Evolutionary conservation across 805 yeast species (phyloP).

Genomic region (Spathaspora boniae): DNA sequence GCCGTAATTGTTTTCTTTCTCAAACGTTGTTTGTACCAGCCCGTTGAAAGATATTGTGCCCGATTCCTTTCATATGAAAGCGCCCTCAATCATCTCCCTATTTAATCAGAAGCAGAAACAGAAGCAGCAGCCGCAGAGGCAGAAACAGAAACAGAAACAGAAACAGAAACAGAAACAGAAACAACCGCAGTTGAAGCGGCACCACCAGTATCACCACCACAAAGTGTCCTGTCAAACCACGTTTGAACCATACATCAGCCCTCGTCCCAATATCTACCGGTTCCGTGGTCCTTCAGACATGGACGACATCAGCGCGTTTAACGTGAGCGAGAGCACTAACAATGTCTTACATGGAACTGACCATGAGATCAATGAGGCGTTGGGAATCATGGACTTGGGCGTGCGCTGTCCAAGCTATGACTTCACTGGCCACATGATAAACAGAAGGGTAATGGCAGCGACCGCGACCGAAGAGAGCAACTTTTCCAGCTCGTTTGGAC

Average conservation of each 20-base stretch:
- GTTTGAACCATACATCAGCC: neutral
- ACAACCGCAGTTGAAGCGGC: neutral
- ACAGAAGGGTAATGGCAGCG: too few species aligned
- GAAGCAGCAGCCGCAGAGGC: neutral
- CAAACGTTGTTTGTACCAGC: neutral
- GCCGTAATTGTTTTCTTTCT: neutral
- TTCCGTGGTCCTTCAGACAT: neutral
- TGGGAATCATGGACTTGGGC: too few species aligned
- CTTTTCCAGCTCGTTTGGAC: too few species aligned
- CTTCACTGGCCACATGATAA: too few species aligned
- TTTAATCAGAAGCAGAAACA: neutral
- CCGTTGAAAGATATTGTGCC: neutral
- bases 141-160: neutral
- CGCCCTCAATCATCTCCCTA: neutral
- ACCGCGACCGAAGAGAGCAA: too few species aligned
- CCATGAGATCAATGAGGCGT: too few species aligned
- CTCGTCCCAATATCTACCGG: conserved; percentile 1
- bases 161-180: neutral
- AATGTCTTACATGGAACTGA: too few species aligned
- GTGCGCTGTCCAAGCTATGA: too few species aligned
- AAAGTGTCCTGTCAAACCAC: too few species aligned
- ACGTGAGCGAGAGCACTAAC: conserved; percentile 1
- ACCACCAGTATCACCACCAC: too few species aligned
- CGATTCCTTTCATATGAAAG: conserved; percentile 1
- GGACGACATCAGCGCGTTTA: neutral